Evolutionary conservation across 2,329 filamentous ascomycete species (phyloP).

Genomic region (Trichothecium roseum): DNA sequence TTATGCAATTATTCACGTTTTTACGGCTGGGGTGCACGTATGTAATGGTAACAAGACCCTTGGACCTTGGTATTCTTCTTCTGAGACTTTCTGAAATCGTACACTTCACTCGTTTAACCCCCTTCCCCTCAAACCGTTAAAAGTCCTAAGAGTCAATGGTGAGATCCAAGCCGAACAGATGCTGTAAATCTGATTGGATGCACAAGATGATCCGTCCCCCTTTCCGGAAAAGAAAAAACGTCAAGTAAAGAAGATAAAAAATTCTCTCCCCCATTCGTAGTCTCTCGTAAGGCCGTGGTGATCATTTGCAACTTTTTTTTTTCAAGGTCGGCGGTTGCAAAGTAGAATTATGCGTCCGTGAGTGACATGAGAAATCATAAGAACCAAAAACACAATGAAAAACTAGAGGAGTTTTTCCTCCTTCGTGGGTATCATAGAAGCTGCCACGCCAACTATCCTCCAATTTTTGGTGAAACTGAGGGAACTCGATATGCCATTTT

Average conservation of each 20-base stretch:
- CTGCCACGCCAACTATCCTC: conserved; percentile 26
- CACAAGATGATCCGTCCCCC: no score
- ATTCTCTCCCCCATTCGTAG: no score
- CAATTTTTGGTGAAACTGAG: conserved; percentile 8
- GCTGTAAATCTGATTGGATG: no score
- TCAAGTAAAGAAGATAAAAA: background rate
- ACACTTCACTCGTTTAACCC: no score
- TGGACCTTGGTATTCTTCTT: background rate
- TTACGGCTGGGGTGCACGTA: no score
- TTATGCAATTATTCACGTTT: no score
- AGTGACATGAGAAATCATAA: conserved; percentile 1
- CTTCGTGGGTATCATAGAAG: conserved; percentile 31
- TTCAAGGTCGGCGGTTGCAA: background rate
- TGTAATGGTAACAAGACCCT: no score
- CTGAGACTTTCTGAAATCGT: no score
- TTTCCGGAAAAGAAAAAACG: background rate
- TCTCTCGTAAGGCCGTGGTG: no score
- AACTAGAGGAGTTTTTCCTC: conserved; percentile 14
- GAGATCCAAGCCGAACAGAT: no score
- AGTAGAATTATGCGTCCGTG: background rate
- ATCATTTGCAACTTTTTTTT: background rate
- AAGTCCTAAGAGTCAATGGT: no score
- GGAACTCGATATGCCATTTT: conserved; percentile 18
- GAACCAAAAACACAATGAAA: conserved; percentile 8
- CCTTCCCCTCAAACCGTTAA: no score